phyloP scores from a whole-genome alignment of 1,284 basidiomycete species.

The Neolentinus lepideus region DNA sequence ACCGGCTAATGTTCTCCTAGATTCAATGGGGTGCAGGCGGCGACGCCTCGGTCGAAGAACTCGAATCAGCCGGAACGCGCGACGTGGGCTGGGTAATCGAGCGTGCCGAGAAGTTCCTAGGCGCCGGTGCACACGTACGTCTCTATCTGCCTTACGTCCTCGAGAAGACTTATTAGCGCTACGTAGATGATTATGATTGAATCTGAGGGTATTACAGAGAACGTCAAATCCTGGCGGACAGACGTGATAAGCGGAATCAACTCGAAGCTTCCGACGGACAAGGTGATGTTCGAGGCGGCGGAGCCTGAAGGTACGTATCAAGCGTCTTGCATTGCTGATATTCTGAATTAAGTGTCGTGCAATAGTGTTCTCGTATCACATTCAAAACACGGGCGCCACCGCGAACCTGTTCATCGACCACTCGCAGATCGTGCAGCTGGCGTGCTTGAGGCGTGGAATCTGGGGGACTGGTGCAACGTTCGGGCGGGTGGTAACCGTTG shows the following conservation, averaged over 20 bases:
- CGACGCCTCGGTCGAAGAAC: conserved; percentile 30
- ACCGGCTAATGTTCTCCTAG: neutral
- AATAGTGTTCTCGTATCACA: conserved; percentile 30
- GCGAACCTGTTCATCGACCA: conserved; percentile 41
- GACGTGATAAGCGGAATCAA: conserved; percentile 38
- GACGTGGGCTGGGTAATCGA: conserved; percentile 37
- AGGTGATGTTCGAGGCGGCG: conserved; percentile 42
- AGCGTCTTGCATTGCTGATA: too few relatives aligned
- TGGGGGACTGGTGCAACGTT: conserved; percentile 40
- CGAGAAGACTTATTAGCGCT: neutral
- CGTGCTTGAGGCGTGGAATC: conserved; percentile 36
- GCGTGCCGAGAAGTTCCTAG: conserved; percentile 33
- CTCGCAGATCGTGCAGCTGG: conserved; percentile 38
- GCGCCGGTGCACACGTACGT: conserved; percentile 31
- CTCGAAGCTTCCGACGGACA: conserved; percentile 31
- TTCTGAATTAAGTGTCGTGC: too few relatives aligned
- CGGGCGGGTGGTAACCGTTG: conserved; percentile 27
- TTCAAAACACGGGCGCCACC: conserved; percentile 36
- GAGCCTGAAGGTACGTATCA: conserved; percentile 26
- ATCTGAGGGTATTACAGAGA: conserved; percentile 41
- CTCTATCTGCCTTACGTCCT: neutral
- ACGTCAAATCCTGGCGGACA: conserved; percentile 33
- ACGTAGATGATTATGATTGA: conserved; percentile 39
- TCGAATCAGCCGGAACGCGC: conserved; percentile 32
- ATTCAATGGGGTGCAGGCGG: conserved; percentile 32